Conservation (phyloP, 345 rosid species). For the Toxicodendron radicans region DNA sequence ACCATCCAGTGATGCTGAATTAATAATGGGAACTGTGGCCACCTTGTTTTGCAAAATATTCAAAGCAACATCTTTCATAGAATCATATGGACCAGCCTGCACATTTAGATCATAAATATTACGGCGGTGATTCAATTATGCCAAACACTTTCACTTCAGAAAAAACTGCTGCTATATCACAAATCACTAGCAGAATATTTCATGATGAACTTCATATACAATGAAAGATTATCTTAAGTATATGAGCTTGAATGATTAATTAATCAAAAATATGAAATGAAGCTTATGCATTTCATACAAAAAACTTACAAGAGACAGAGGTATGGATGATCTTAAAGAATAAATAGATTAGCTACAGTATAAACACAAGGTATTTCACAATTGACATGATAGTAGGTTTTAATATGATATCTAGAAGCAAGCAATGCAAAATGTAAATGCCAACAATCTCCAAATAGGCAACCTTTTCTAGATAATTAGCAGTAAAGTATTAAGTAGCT, state of each 20-base stretch:
- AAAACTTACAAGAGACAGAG: background rate
- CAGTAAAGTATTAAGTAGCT: too few relatives aligned
- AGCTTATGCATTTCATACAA: conserved; percentile 7
- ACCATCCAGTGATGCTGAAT: conserved; percentile 57
- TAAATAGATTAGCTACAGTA: background rate
- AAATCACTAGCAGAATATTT: background rate
- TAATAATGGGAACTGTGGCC: conserved; percentile 73
- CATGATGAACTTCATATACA: conserved; percentile 1
- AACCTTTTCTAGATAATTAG: too few relatives aligned
- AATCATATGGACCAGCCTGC: conserved; percentile 94
- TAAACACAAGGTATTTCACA: background rate
- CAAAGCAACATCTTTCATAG: conserved; percentile 74
- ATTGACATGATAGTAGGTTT: background rate
- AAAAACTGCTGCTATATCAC: background rate
- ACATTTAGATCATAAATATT: conserved; percentile 17
- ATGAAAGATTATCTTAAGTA: background rate
- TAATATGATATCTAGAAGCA: background rate
- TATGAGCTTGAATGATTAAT: background rate
- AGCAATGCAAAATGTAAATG: too few relatives aligned
- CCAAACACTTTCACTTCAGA: conserved; percentile 2
- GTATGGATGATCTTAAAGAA: background rate
- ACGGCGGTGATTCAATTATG: background rate
- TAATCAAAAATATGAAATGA: background rate
- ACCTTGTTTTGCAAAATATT: conserved; percentile 80
- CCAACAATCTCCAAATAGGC: too few relatives aligned